phyloP scores from a whole-genome alignment of 306 rosid species.

The Rosa lucieae region DNA sequence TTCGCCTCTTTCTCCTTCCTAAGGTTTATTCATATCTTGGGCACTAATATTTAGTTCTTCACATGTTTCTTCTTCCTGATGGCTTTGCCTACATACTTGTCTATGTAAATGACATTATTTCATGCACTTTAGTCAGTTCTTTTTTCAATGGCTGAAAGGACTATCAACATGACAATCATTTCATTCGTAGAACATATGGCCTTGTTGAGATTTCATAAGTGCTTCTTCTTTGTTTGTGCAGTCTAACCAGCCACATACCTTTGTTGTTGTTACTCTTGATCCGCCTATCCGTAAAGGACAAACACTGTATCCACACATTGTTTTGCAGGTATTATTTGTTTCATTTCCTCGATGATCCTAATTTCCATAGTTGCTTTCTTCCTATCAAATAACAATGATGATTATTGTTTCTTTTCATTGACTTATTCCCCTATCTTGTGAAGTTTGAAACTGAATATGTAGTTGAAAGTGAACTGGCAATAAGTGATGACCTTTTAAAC shows the following conservation, averaged over 20 bases:
- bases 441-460: constrained; percentile 92
- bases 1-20: constrained; percentile 95
- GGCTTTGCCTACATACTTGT: not conserved
- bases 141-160: not conserved
- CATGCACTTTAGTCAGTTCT: constrained; percentile 5
- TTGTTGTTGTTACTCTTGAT: constrained; percentile 87
- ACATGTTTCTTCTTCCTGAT: not conserved
- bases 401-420: not conserved
- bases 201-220: constrained; percentile 21
- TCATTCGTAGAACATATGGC: not conserved
- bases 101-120: not conserved
- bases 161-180: not conserved
- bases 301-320: constrained; percentile 96
- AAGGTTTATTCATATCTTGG: constrained; percentile 53
- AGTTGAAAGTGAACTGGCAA: constrained; percentile 64
- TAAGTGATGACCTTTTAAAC: constrained; percentile 69
- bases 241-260: constrained; percentile 98
- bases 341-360: constrained; percentile 19
- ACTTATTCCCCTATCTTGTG: constrained; percentile 13
- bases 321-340: constrained; percentile 76
- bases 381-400: not conserved
- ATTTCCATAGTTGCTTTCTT: not conserved
- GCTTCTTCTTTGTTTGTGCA: constrained; percentile 40
- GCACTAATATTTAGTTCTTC: constrained; percentile 10
- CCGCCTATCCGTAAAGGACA: constrained; percentile 99